These are phyloP conservation scores for Talaromyces stipitatus DNA, from an alignment of 495 filamentous ascomycete species.

Conservation along the genomic window DNA sequence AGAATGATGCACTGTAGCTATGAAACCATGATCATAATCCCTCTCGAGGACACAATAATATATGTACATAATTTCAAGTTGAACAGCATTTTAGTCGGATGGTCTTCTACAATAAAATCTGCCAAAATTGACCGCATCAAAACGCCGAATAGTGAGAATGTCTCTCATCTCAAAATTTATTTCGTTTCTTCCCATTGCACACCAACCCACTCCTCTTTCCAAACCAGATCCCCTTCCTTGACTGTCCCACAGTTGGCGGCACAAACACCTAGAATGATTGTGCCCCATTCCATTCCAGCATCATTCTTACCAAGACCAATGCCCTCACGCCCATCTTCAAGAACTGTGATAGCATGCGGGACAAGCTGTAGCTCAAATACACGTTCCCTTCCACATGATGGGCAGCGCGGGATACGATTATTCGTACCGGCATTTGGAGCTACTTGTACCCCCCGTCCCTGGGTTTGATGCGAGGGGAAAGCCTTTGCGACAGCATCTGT, in stretches of 20 bases:
- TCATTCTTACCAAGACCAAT: slow-evolving; percentile 43
- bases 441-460: slow-evolving; percentile 17
- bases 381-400: slow-evolving; percentile 62
- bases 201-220: slow-evolving; percentile 90
- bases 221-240: slow-evolving; percentile 49
- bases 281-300: slow-evolving; percentile 98
- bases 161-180: slow-evolving; percentile 7
- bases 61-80: neutral
- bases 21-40: too few relatives aligned
- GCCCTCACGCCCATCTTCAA: slow-evolving; percentile 71
- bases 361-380: slow-evolving; percentile 91
- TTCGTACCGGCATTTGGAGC: slow-evolving; percentile 19
- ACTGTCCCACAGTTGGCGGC: slow-evolving; percentile 55
- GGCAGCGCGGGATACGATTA: slow-evolving; percentile 61
- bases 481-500: slow-evolving; percentile 64
- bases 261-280: slow-evolving; percentile 86
- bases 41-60: too few relatives aligned
- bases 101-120: too few relatives aligned
- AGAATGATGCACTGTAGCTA: too few relatives aligned
- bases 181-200: slow-evolving; percentile 91
- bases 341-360: slow-evolving; percentile 79
- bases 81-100: neutral
- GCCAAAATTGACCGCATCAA: neutral
- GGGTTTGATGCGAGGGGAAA: slow-evolving; percentile 35
- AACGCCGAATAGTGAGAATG: neutral